Evolutionary conservation across 768 basidiomycete species (phyloP), one percentile per base, ranked within the genome.

Genomic region (Boletus rubescentipes): DNA sequence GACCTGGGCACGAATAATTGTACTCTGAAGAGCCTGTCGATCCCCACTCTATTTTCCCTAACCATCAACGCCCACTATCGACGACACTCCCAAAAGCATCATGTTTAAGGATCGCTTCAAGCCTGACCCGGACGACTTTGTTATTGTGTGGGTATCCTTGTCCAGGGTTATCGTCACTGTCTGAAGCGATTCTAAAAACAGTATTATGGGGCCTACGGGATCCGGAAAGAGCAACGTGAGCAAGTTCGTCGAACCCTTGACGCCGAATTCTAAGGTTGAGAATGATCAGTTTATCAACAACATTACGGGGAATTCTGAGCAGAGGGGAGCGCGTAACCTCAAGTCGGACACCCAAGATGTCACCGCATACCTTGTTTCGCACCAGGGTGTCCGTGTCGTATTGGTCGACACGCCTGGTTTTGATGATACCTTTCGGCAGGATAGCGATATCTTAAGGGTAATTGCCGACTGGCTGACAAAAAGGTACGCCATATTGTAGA

Each of bases 191-290:
- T 10, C 15, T 16, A 4, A 31, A 30, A 53, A 26, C 5, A 58
- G 64, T 21, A 4, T 65, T 14, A 66, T 66, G 61, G 64, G 64
- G 1, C 64, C 58, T 11, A 65, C 64, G 6, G 64, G 64, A 29
- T 47, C 61, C 4, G 64, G 64, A 7, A 65, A 65, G 52, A 62
- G 46, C 9, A 63, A 60, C 29, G 64, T 63, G 23, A 48, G 63
- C 47, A 5, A 26, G 3, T 30, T 20, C 15, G 4, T 44, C 4
- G 29, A 18, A 12, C 6, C 10, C 15, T 9, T 18, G n/a, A 18
- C 18, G 2, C 39, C 5, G 37, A 34, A 45, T 29, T 15, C 20
- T 37, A 10, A 37, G 21, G 10, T 41, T 11, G 31, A 18, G 16
- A 4, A 36, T 12, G 5, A 18, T 4, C 9, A 64, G 62, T 43